Conservation (phyloP, 1,139 yeast species). For the Yamadazyma trypodendri region DNA sequence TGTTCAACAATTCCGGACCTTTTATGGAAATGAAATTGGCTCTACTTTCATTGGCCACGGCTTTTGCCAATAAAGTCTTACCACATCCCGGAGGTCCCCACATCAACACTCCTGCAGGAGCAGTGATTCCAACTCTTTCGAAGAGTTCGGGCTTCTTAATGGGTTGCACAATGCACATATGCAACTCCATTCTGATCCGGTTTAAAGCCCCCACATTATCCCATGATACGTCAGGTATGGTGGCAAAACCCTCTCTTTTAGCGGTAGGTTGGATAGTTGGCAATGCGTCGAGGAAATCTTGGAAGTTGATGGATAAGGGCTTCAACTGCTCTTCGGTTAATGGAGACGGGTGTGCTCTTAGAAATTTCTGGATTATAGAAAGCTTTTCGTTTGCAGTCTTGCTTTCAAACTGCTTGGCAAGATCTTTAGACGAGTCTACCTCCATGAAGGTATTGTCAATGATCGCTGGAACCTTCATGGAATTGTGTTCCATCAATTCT, state of each 20-base stretch:
- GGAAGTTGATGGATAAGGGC: slow-evolving; percentile 70
- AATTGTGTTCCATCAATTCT: slow-evolving; percentile 17
- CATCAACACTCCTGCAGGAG: slow-evolving; percentile 94
- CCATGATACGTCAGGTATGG: slow-evolving; percentile 98
- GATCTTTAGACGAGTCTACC: slow-evolving; percentile 27
- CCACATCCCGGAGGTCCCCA: slow-evolving; percentile 99
- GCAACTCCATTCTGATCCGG: slow-evolving; percentile 80
- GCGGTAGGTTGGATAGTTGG: slow-evolving; percentile 98
- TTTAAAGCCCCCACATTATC: slow-evolving; percentile 87
- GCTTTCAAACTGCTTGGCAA: slow-evolving; percentile 23
- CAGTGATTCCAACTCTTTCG: slow-evolving; percentile 87
- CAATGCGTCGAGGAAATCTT: slow-evolving; percentile 79
- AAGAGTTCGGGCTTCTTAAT: slow-evolving; percentile 89
- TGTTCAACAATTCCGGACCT: slow-evolving; percentile 92
- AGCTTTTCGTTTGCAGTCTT: slow-evolving; percentile 42
- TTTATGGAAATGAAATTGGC: slow-evolving; percentile 94
- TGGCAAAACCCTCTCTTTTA: slow-evolving; percentile 97
- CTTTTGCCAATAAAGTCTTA: slow-evolving; percentile 91
- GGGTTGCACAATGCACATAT: slow-evolving; percentile 97
- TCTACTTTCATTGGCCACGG: slow-evolving; percentile 94
- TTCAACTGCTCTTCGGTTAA: slow-evolving; percentile 71
- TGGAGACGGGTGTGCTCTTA: slow-evolving; percentile 75
- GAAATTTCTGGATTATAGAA: slow-evolving; percentile 72
- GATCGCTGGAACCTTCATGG: slow-evolving; percentile 4
- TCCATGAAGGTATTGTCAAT: slow-evolving; percentile 37